Evolutionary conservation across 2,329 filamentous ascomycete genomes (phyloP), one percentile per base, ranked within the genome.

Genomic region (Aplosporella prunicola): DNA sequence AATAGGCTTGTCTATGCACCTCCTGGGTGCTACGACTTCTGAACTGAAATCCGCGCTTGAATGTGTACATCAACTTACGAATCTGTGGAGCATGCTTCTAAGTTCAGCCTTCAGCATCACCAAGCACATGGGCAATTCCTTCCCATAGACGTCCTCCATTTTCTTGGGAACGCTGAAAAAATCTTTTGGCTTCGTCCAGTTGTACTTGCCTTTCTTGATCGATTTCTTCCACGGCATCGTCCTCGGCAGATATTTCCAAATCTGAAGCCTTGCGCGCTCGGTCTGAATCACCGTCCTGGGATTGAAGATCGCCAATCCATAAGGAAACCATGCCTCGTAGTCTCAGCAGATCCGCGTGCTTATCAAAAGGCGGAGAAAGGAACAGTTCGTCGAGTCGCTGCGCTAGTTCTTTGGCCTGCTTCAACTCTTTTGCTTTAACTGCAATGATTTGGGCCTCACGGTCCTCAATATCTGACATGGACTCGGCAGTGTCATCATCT

Each of bases 251-350:
- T 24, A 47, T 45, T 20, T 51, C 47, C 17, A 45, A 35, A 18
- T 42, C 26, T 4, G 27, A 18, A 15, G 20, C 17, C n/a, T n/a
- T n/a, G n/a, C n/a, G n/a, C n/a, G n/a, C n/a, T 10, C 24, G 29
- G 10, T 32, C 35, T 29, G n/a, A 41, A 46, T 11, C 24, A 8
- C 42, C 45, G 26, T 48, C 42, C 11, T 49, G 52, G 16, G 78
- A 50, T 17, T 62, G 54, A 24, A 94, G 60, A 55, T 93, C 84
- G 5, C 72, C 80, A 11, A 85, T 66, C 68, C 84, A 93, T 11
- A 91, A 63, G 1, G 76, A 74, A 5, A 87, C 61, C 71, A 86
- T 84, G 7, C 74, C 86, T 35, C 84, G 70, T 16, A 93, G 62
- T 32, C 80, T 68, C 30, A 88, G 63, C 42, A 94, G 62, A 43